Evolutionary conservation across 441 rosid species (phyloP).

Genomic region (Eutrema salsugineum): DNA sequence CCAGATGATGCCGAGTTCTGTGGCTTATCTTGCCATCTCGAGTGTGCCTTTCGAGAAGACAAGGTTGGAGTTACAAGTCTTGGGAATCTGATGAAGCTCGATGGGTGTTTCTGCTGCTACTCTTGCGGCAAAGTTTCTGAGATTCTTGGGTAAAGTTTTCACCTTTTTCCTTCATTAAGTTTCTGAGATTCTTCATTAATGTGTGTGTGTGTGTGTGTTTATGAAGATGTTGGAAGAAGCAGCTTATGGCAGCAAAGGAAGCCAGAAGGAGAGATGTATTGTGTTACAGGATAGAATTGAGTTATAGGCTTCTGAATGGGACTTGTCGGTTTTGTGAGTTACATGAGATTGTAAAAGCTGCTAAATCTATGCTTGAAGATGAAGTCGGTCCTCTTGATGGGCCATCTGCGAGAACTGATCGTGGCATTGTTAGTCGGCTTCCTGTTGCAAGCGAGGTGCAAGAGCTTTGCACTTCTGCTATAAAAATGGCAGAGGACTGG

Average conservation of each 20-base stretch:
- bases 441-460: conserved; percentile 75
- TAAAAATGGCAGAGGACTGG: conserved; percentile 68
- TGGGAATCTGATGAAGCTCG: conserved; percentile 91
- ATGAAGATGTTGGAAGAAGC: conserved; percentile 93
- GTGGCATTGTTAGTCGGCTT: conserved; percentile 94
- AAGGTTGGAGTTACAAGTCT: conserved; percentile 85
- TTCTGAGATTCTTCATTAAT: conserved; percentile 79
- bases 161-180: conserved; percentile 27
- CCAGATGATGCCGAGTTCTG: conserved; percentile 68
- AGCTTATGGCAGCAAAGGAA: conserved; percentile 79
- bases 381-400: conserved; percentile 89
- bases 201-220: conserved; percentile 25
- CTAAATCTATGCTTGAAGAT: conserved; percentile 72
- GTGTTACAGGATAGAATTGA: conserved; percentile 80
- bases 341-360: conserved; percentile 67
- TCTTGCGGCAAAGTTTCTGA: conserved; percentile 97
- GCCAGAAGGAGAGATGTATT: conserved; percentile 88
- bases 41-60: conserved; percentile 79
- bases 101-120: conserved; percentile 97
- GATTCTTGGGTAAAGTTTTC: conserved; percentile 44
- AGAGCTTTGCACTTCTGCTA: conserved; percentile 77
- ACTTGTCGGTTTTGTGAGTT: conserved; percentile 73
- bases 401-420: conserved; percentile 69
- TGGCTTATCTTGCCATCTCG: conserved; percentile 89
- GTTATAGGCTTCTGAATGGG: conserved; percentile 79